These are phyloP conservation scores for Mucor velutinosus DNA, from an alignment of 371 early-diverging fungal genomes.

Conservation along the genomic window DNA sequence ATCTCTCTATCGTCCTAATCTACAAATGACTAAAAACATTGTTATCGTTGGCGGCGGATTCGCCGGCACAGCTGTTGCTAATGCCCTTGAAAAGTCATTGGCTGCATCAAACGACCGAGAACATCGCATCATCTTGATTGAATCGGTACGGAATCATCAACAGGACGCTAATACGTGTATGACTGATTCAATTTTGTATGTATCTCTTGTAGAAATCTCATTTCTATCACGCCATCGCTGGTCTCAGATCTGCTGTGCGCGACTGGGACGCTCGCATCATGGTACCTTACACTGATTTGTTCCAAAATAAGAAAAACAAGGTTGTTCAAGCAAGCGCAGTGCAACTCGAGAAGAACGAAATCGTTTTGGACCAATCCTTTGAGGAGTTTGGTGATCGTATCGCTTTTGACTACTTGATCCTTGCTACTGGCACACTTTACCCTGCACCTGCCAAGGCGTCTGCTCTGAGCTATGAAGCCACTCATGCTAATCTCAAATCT, in stretches of 20 bases:
- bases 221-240: constrained; percentile 38
- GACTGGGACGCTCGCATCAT: constrained; percentile 26
- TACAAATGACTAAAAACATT: constrained; percentile 22
- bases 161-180: not conserved
- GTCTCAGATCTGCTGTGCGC: constrained; percentile 27
- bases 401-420: constrained; percentile 24
- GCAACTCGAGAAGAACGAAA: constrained; percentile 11
- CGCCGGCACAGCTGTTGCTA: constrained; percentile 33
- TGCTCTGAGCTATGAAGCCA: constrained; percentile 20
- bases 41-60: constrained; percentile 46
- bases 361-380: constrained; percentile 21
- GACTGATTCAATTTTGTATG: too few species aligned
- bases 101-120: constrained; percentile 1
- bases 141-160: constrained; percentile 23
- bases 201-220: constrained; percentile 25
- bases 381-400: constrained; percentile 18
- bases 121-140: constrained; percentile 34
- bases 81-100: constrained; percentile 24
- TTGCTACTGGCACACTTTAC: constrained; percentile 35
- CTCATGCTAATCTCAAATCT: constrained; percentile 23
- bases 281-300: constrained; percentile 36
- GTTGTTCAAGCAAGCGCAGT: constrained; percentile 34
- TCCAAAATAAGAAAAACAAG: constrained; percentile 22
- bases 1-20: not conserved
- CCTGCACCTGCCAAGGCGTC: constrained; percentile 24